phyloP scores from a whole-genome alignment of 805 yeast species.

The Ogataea dorogensis region DNA sequence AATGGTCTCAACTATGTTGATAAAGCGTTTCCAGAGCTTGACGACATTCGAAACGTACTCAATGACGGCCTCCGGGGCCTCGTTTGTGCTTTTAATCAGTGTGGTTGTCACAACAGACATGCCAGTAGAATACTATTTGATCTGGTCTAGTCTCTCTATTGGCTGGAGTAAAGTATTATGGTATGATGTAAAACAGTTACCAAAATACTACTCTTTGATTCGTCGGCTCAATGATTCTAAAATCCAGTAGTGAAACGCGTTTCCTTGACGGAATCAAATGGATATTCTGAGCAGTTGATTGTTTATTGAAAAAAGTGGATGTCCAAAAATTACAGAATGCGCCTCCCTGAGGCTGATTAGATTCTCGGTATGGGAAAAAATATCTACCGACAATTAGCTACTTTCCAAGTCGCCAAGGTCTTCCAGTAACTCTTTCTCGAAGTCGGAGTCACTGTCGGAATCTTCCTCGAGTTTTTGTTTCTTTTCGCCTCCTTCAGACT shows the following conservation, averaged over 20 bases:
- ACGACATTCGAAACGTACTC: conserved; percentile 27
- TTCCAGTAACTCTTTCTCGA: conserved; percentile 48
- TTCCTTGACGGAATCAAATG: too few relatives aligned
- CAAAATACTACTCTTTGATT: too few relatives aligned
- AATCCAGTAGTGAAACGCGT: too few relatives aligned
- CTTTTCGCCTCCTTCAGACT: conserved; percentile 22
- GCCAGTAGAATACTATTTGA: not conserved
- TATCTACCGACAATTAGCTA: conserved; percentile 4
- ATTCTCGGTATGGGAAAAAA: not conserved
- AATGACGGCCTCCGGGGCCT: conserved; percentile 28
- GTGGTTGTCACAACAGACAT: conserved; percentile 22
- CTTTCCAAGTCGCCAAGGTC: conserved; percentile 49
- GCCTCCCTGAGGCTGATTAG: conserved; percentile 8
- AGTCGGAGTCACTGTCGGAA: conserved; percentile 41
- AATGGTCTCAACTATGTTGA: conserved; percentile 23
- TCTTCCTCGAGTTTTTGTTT: conserved; percentile 17
- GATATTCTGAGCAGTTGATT: conserved; percentile 3
- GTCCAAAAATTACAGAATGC: conserved; percentile 6
- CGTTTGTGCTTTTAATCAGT: conserved; percentile 12
- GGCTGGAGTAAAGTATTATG: conserved; percentile 8
- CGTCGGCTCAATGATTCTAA: too few relatives aligned
- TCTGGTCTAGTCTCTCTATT: conserved; percentile 4
- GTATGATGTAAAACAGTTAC: conserved; percentile 2
- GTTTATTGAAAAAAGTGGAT: conserved; percentile 3
- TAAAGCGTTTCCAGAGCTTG: conserved; percentile 25